A percentile compares a stretch with the other conserved stretches of the same genome.
phyloP scores from a whole-genome alignment of 2,329 filamentous ascomycete genomes.

The Fonsecaea multimorphosa region DNA sequence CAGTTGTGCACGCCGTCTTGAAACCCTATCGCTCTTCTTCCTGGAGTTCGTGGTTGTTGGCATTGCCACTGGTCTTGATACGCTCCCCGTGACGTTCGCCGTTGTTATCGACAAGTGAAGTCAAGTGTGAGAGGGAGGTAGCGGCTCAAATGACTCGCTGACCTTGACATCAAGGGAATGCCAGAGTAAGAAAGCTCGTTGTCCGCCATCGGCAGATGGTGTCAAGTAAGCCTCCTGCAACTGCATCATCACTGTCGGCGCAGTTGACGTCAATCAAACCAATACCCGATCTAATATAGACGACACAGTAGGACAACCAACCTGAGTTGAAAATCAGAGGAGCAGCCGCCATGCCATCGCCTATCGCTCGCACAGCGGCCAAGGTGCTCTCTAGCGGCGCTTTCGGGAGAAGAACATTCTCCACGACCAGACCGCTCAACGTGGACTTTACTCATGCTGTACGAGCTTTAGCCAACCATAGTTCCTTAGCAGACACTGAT shows the following conservation, averaged over 20 bases:
- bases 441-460: conserved; percentile 70
- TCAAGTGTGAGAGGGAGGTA: not conserved
- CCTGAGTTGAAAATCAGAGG: not conserved
- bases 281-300: not conserved
- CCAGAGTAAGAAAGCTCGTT: not conserved
- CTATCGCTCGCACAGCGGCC: conserved; percentile 3
- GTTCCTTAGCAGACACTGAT: conserved; percentile 1
- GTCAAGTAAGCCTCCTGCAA: not conserved
- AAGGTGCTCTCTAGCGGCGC: not conserved
- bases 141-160: not conserved
- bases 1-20: not conserved
- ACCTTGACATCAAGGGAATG: not conserved
- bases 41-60: not conserved
- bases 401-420: conserved; percentile 47
- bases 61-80: not conserved
- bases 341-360: not conserved
- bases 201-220: not conserved
- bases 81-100: not conserved
- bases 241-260: not conserved
- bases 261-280: not conserved
- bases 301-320: not conserved
- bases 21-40: not conserved
- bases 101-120: not conserved
- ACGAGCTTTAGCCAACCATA: conserved; percentile 21
- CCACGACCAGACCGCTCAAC: conserved; percentile 46